phyloP scores from a whole-genome alignment of 2,329 filamentous ascomycete genomes.

The Knufia fluminis region DNA sequence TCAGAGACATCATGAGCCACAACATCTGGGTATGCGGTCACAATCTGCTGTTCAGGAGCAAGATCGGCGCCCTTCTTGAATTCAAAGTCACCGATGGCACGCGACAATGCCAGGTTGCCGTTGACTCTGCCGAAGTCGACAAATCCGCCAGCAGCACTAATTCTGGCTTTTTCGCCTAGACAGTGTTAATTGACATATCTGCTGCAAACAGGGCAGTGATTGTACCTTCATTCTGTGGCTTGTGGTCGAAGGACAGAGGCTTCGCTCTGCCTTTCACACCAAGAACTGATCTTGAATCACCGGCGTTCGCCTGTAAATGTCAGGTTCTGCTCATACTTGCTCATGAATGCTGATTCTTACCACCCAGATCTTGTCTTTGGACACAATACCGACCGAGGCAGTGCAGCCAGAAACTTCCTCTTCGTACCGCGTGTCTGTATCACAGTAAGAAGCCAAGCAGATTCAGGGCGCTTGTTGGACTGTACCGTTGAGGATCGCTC shows the following conservation, averaged over 20 bases:
- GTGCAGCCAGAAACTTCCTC: constrained; percentile 98
- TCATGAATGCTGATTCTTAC: constrained; percentile 49
- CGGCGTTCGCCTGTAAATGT: constrained; percentile 72
- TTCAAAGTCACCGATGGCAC: constrained; percentile 97
- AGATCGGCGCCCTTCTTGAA: constrained; percentile 99
- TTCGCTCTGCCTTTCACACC: constrained; percentile 96
- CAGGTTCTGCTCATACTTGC: constrained; percentile 17
- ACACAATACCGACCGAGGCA: constrained; percentile 81
- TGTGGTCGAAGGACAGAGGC: constrained; percentile 97
- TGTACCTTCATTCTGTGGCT: constrained; percentile 91
- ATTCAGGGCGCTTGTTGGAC: constrained; percentile 5
- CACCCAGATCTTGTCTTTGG: constrained; percentile 84
- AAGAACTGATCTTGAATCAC: constrained; percentile 88
- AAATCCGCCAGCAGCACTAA: constrained; percentile 90
- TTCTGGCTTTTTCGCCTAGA: constrained; percentile 86
- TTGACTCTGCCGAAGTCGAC: constrained; percentile 98
- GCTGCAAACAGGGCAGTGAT: constrained; percentile 7
- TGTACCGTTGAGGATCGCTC: constrained; percentile 88
- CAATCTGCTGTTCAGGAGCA: constrained; percentile 95
- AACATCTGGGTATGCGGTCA: constrained; percentile 93
- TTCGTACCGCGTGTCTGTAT: constrained; percentile 83
- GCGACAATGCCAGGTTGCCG: constrained; percentile 90
- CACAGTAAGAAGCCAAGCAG: constrained; percentile 16
- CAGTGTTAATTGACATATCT: constrained; percentile 14
- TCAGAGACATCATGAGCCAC: constrained; percentile 80